phyloP scores from a whole-genome alignment of 192 early-diverging fungal species.

The Umbelopsis vinacea region DNA sequence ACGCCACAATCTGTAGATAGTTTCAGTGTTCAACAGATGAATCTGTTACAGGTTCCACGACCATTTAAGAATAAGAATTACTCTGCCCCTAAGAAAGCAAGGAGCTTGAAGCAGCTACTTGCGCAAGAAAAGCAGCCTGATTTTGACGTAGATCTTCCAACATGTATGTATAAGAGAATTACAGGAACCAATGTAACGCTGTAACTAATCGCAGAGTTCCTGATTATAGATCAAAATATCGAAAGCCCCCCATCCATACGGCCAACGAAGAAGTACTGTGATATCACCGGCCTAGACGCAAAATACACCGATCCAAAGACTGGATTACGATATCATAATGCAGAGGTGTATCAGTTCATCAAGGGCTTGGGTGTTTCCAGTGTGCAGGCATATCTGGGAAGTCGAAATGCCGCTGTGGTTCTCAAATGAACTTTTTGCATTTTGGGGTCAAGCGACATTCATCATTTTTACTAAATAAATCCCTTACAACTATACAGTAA shows the following conservation, averaged over 20 bases:
- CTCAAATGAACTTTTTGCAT: conserved; percentile 42
- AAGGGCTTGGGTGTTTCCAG: conserved; percentile 70
- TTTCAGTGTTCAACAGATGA: neutral
- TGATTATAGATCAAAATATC: conserved; percentile 71
- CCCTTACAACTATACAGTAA: conserved; percentile 1
- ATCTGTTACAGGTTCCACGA: conserved; percentile 11
- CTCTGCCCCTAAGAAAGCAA: conserved; percentile 68
- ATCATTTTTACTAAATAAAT: neutral
- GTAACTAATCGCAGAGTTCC: neutral
- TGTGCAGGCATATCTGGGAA: conserved; percentile 81
- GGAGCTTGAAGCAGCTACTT: conserved; percentile 83
- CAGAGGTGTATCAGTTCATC: conserved; percentile 80
- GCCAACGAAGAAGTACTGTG: conserved; percentile 91
- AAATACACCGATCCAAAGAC: conserved; percentile 90
- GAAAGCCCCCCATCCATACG: conserved; percentile 82
- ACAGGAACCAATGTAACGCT: neutral
- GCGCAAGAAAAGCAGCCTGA: conserved; percentile 67
- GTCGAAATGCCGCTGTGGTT: conserved; percentile 79
- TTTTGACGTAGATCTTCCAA: conserved; percentile 63
- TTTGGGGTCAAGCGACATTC: neutral
- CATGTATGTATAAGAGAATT: conserved; percentile 50
- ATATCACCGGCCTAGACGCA: conserved; percentile 86
- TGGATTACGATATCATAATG: conserved; percentile 78
- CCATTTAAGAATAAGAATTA: conserved; percentile 80
- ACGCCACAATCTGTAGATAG: conserved; percentile 9